Evolutionary conservation across 768 basidiomycete genomes (phyloP), one percentile per base, ranked within the genome.

Genomic region (Glaciozyma antarctica): DNA sequence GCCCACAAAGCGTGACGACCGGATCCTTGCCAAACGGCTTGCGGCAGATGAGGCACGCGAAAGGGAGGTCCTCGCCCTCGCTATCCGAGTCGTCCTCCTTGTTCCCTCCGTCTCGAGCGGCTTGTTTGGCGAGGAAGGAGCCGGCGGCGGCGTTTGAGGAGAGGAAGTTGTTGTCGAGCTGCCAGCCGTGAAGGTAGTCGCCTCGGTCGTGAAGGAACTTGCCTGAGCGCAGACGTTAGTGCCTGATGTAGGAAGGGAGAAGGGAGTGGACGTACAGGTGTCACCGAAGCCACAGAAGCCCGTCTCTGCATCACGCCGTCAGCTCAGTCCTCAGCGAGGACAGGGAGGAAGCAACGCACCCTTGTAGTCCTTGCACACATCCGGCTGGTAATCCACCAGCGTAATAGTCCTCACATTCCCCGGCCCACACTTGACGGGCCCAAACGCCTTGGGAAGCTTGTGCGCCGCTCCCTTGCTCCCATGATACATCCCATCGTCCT

Each of bases 301-400:
- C 59, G 95, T 99, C 80, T 98, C 94, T 94, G 73, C 44, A 67
- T 24, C 73, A 30, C 47, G 6, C 24, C 41, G 45, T n/a, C 49
- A 21, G 19, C n/a, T 71, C n/a, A 51, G 49, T 51, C 26, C n/a
- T 5, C 49, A 5, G 47, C 8, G 47, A 21, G n/a, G 15, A 47
- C 22, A 41, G 22, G 32, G 24, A 62, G 65, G 52, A 32, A 66
- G 65, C 32, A 22, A 81, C 86, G 63, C 67, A 90, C 91, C 91
- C 85, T 95, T 97, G 78, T 99, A 99, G 77, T 98, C 94, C 77
- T 99, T 99, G 78, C 94, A 99, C 22, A 99, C 94, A 74, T 98
- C 94, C 4, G 94, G 94, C 77, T 99, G 94, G 78, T 97, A 99
- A 80, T 99, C 94, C 54, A 89, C 82, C 64, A 97, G 86, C 5